Conservation (phyloP, 805 yeast genomes). For the Kodamaea neixiangensis region DNA sequence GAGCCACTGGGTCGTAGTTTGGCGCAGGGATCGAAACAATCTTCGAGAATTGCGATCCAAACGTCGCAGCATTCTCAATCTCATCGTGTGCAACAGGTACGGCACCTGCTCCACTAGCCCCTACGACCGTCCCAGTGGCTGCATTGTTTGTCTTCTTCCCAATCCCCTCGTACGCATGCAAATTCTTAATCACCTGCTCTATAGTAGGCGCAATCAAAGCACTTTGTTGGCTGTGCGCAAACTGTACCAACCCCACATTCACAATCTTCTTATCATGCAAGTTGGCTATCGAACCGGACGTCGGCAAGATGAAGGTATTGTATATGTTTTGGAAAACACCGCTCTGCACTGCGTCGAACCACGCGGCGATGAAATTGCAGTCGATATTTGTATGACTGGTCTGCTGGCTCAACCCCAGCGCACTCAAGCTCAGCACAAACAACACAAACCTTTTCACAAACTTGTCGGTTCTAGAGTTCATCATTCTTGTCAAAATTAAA, state of each 20-base stretch:
- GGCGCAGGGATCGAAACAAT: slow-evolving; percentile 61
- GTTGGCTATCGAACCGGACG: slow-evolving; percentile 49
- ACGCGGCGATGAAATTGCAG: slow-evolving; percentile 53
- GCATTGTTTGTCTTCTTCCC: slow-evolving; percentile 10
- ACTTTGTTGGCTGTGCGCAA: slow-evolving; percentile 32
- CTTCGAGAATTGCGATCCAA: slow-evolving; percentile 84
- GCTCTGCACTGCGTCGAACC: slow-evolving; percentile 73
- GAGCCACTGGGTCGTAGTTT: slow-evolving; percentile 71
- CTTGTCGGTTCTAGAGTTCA: slow-evolving; percentile 78
- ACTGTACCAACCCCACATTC: slow-evolving; percentile 50
- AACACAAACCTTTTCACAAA: slow-evolving; percentile 70
- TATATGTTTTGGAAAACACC: slow-evolving; percentile 56
- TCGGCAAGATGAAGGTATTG: slow-evolving; percentile 53
- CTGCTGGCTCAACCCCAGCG: neutral
- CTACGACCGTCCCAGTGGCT: slow-evolving; percentile 18
- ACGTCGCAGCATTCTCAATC: slow-evolving; percentile 60
- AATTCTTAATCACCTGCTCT: slow-evolving; percentile 35
- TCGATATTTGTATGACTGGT: slow-evolving; percentile 13
- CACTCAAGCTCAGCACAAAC: slow-evolving; percentile 46
- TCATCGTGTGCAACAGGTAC: slow-evolving; percentile 51
- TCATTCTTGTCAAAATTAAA: slow-evolving; percentile 76
- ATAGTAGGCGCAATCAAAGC: slow-evolving; percentile 28
- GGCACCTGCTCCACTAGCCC: slow-evolving; percentile 18
- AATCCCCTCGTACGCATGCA: slow-evolving; percentile 31
- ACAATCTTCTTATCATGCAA: slow-evolving; percentile 57